Evolutionary conservation across 208 protist species (phyloP), one percentile per base, ranked within the genome.

Genomic region (Trypanosomatidae sp.): DNA sequence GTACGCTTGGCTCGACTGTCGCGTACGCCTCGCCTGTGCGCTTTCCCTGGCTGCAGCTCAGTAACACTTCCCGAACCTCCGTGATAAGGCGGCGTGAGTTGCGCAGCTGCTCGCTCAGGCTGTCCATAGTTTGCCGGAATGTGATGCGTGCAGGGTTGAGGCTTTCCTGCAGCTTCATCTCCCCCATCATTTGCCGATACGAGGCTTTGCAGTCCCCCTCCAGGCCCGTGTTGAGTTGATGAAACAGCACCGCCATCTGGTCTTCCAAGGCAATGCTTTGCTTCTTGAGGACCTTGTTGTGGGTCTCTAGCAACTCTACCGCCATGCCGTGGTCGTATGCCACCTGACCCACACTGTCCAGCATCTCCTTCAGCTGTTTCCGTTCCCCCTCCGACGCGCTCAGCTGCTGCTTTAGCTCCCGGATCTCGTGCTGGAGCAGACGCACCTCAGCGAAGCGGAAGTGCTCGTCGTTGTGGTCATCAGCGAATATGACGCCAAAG

Each of bases 171-270:
- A 87, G 70, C 66, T 92, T 85, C 76, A 94, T 85, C 69, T 98
- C 92, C 10, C 73, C 69, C 3, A 80, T 85, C 19, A 93, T 88
- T 75, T 88, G 86, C 36, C 92, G 84, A 68, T 90, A 92, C 25
- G 85, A 86, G 2, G 92, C 84, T 53, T 89, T 93, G 81, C 88
- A 95, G 72, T 91, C 84, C 25, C 69, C 76, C 68, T 95, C 81
- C 3, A 97, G 72, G 19, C 96, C 92, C 3, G 83, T 79, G 76
- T 95, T 95, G 9, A 98, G 72, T 56, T 96, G 92, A 13, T 93
- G 88, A 62, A 98, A 97, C 1, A 98, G 88, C 59, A 96, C 70
- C 62, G 91, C 91, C 95, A 98, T 98, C 66, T 98, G 92, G 71
- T 98, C 95, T 78, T 98, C 89, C 25, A 97, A 69, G 17, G 85